Evolutionary conservation across 768 basidiomycete genomes (phyloP).

Genomic region (Lanmaoa rubissima): DNA sequence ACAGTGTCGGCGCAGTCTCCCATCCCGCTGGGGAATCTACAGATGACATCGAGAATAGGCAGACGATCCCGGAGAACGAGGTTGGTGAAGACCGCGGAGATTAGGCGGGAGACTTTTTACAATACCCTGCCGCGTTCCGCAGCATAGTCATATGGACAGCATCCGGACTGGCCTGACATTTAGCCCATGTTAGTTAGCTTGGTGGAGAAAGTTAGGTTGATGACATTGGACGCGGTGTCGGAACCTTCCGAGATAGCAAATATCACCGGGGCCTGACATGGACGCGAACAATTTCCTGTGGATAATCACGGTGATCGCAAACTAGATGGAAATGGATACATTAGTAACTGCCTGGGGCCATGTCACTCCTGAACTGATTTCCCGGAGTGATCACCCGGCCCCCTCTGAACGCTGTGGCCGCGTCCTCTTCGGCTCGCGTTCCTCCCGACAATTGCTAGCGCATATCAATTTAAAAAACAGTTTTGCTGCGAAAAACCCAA

Average conservation of each 20-base stretch:
- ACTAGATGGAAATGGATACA: too few relatives aligned
- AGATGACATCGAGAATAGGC: not conserved
- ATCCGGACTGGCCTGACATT: not conserved
- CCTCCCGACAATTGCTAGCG: too few relatives aligned
- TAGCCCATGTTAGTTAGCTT: not conserved
- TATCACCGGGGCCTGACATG: too few relatives aligned
- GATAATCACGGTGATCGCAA: not conserved
- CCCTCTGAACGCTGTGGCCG: too few relatives aligned
- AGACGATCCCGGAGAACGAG: not conserved
- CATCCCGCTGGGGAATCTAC: not conserved
- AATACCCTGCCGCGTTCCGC: too few relatives aligned
- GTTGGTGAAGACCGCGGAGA: not conserved
- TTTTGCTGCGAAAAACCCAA: too few relatives aligned
- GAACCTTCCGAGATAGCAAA: not conserved
- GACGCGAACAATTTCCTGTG: not conserved
- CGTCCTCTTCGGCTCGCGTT: too few relatives aligned
- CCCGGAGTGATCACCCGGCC: too few relatives aligned
- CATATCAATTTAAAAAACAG: too few relatives aligned
- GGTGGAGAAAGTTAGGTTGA: not conserved
- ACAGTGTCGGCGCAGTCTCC: not conserved
- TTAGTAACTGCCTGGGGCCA: too few relatives aligned
- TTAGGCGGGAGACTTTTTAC: not conserved
- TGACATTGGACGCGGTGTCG: not conserved
- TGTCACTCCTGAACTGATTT: too few relatives aligned
- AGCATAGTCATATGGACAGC: not conserved